Base-by-base conservation (phyloP, 2,329 filamentous ascomycete genomes). In the Sarocladiaceae sp. region DNA sequence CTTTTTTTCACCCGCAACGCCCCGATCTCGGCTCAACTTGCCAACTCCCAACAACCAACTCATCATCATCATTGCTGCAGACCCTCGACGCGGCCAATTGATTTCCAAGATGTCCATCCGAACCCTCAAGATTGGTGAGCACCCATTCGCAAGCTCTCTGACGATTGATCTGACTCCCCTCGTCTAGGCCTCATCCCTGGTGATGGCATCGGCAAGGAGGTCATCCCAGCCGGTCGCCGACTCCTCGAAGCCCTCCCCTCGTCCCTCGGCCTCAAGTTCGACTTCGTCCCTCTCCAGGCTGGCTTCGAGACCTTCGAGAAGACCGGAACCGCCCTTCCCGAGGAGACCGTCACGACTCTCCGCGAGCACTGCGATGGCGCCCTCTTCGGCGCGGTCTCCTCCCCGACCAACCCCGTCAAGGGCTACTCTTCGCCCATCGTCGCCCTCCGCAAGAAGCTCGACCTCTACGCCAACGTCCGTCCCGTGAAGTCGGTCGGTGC, bases 391-490 rank as follows among this genome's bases (percentile, higher is more conserved):
- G 93, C 93, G 57, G 93, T 98, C 55, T 88, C 82, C 72, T 97
- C 91, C 43, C 93, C 93, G 10, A 86, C 86, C 42, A 88, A 80
- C 48, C 83, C 89, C 56, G 91, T 95, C 53, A 85, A 88, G 65
- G 93, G 93, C 62, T 98, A 98, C 76, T 95, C 89, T 45, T 94
- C 86, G 31, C 93, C 93, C 52, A 96, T 96, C 58, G 93, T 98
- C 51, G 93, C 90, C 39, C 83, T 98, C 53, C 88, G 93, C 72
- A 98, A 97, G 76, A 82, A 82, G 59, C 82, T 98, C 55, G 83
- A 93, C 65, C 82, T 98, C 47, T 98, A 95, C 69, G 93, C 93
- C 70, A 98, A 98, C 64, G 90, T 98, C 42, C 86, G 93, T 29
- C 91, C 91, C 44, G 93, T 97, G 64, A 96, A 96, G 74, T 85